Base-by-base conservation (phyloP, 2,329 filamentous ascomycete genomes). In the Hirsutella minnesotensis region DNA sequence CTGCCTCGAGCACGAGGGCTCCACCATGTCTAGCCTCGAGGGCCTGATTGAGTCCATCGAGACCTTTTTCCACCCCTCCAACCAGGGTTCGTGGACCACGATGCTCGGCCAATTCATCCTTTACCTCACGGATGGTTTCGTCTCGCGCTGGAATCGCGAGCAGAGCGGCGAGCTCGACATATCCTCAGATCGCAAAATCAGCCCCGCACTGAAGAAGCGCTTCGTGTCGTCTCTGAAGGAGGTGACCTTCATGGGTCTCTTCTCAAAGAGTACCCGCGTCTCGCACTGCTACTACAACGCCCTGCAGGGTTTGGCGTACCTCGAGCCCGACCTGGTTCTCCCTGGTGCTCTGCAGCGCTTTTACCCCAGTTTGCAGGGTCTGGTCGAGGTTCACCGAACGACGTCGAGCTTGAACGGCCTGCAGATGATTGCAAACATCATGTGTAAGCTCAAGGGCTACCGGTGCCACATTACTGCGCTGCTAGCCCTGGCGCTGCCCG, bases 41-140 rank as follows among this genome's bases (percentile, higher is more conserved):
- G 90, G 86, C 1, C 70, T 98, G 41, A 84, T 98, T 51, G 85
- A 96, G 60, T 92, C 89, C 3, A 83, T 96, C 38, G 92, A 98
- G 61, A 98, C 92, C 1, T 98, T 98, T 63, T 98, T 95, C 70
- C 92, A 98, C 55, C 92, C 92, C 2, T 98, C 92, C 3, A 98
- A 98, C 60, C 86, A 90, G 41, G 92, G 92, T 13, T 70, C 70
- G 13, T 98, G 92, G 92, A 94, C 90, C 2, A 87, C 80, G 54
- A 84, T 90, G 50, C 68, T 98, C 36, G 83, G 88, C 3, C 90
- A 96, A 61, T 72, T 98, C 42, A 86, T 92, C 5, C 89, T 89
- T 59, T 95, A 94, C 61, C 71, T 98, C 5, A 83, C 89, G 3
- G 92, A 98, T 59, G 89, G 94, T 54, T 98, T 98, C 60, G 86